These are phyloP conservation scores for Plasmodium relictum DNA, from an alignment of 169 alveolate species.

Conservation along the genomic window DNA sequence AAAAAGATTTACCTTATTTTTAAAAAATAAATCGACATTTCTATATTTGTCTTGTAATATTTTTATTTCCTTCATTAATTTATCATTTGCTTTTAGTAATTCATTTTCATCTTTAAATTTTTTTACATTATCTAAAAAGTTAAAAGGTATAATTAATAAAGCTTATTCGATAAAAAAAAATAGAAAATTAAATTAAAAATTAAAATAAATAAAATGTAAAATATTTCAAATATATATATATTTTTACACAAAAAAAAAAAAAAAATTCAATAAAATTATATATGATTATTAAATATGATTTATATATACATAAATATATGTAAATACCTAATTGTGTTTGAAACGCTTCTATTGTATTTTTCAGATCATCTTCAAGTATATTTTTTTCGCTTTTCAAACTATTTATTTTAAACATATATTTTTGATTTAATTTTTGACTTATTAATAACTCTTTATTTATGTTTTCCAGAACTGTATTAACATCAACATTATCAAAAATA, in stretches of 20 bases:
- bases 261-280: too few species aligned
- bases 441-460: constrained; percentile 45
- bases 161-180: too few species aligned
- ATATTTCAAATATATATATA: neutral
- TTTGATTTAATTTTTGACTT: constrained; percentile 19
- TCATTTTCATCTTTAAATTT: constrained; percentile 53
- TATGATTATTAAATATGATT: neutral
- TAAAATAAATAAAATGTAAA: neutral
- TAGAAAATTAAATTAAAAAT: neutral
- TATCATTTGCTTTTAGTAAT: constrained; percentile 26
- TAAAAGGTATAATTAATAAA: neutral
- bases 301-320: neutral
- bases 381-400: constrained; percentile 49
- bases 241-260: too few species aligned
- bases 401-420: constrained; percentile 18
- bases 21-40: constrained; percentile 58
- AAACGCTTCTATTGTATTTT: constrained; percentile 61
- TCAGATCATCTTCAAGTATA: constrained; percentile 53
- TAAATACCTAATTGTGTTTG: constrained; percentile 44
- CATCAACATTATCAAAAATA: constrained; percentile 53
- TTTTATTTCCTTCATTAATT: constrained; percentile 57
- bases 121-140: constrained; percentile 38
- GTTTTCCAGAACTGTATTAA: constrained; percentile 35
- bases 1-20: constrained; percentile 34
- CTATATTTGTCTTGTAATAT: constrained; percentile 58